These are phyloP conservation scores for Ustilago xerochloae DNA, from an alignment of 1,284 basidiomycete species.

Conservation along the genomic window DNA sequence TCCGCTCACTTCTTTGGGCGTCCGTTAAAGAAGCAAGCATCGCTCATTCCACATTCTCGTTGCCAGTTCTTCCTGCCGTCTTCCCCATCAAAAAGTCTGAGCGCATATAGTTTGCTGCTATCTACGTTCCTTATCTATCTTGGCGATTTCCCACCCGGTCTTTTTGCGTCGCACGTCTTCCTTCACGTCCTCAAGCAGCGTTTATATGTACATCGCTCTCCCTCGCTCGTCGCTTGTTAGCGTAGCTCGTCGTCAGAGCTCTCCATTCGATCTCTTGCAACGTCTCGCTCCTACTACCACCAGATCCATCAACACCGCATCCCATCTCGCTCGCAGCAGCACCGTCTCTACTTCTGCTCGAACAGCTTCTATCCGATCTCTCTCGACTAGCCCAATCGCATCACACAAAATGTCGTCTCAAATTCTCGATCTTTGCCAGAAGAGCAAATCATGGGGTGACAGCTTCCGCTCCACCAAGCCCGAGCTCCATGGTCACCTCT, in stretches of 20 bases:
- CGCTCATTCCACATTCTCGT: not conserved
- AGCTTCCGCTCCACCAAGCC: conserved; percentile 70
- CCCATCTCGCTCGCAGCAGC: conserved; percentile 5
- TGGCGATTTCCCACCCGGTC: conserved; percentile 7
- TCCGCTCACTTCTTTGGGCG: not conserved
- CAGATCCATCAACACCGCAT: conserved; percentile 10
- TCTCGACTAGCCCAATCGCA: conserved; percentile 14
- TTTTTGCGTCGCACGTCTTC: not conserved
- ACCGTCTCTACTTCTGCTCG: not conserved
- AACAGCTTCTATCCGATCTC: conserved; percentile 13
- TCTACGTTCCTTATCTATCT: conserved; percentile 25
- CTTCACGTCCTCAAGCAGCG: not conserved
- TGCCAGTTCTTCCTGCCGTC: not conserved
- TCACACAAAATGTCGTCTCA: conserved; percentile 30
- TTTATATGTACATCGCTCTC: conserved; percentile 33
- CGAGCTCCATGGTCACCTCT: conserved; percentile 74
- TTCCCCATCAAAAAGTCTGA: not conserved
- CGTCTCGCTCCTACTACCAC: conserved; percentile 4
- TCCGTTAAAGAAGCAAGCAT: not conserved
- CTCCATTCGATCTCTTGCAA: conserved; percentile 9
- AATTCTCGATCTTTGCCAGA: conserved; percentile 30
- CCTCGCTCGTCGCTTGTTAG: conserved; percentile 29
- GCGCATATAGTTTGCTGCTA: not conserved
- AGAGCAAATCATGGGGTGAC: conserved; percentile 56
- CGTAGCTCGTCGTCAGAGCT: conserved; percentile 32